Evolutionary conservation across 1,284 basidiomycete species (phyloP).

Genomic region (Melampsora larici-populina): DNA sequence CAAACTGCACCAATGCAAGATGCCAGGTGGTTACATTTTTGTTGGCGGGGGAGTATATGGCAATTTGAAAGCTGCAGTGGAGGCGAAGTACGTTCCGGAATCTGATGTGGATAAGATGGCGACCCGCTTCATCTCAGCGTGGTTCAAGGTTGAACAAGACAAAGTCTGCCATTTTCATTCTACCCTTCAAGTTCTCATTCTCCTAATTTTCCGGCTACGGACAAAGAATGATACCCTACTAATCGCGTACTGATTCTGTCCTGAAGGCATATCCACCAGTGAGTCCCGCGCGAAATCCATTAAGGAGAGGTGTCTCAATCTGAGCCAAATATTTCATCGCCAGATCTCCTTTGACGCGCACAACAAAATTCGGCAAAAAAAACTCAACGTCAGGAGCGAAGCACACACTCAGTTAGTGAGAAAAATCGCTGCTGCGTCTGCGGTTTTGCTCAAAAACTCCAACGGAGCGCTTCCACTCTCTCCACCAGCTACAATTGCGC

Average conservation of each 20-base stretch:
- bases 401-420: slow-evolving; percentile 45
- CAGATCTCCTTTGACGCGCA: background rate
- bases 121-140: slow-evolving; percentile 8
- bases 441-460: slow-evolving; percentile 49
- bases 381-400: background rate
- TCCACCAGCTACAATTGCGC: slow-evolving; percentile 23
- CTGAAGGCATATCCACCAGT: background rate
- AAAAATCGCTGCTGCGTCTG: slow-evolving; percentile 47
- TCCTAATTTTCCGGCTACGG: too few relatives aligned
- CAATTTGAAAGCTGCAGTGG: slow-evolving; percentile 26
- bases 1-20: background rate
- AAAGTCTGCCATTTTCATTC: background rate
- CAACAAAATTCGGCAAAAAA: background rate
- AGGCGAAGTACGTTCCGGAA: background rate
- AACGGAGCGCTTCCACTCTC: slow-evolving; percentile 46
- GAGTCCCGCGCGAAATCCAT: background rate
- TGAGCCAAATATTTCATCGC: background rate
- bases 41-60: slow-evolving; percentile 18
- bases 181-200: background rate
- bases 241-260: too few relatives aligned
- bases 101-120: slow-evolving; percentile 15
- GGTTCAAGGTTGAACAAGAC: slow-evolving; percentile 19
- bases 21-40: slow-evolving; percentile 9
- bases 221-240: too few relatives aligned
- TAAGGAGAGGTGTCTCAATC: background rate